Evolutionary conservation across 1,139 yeast genomes (phyloP).

Genomic region (Ogataea hybrid): DNA sequence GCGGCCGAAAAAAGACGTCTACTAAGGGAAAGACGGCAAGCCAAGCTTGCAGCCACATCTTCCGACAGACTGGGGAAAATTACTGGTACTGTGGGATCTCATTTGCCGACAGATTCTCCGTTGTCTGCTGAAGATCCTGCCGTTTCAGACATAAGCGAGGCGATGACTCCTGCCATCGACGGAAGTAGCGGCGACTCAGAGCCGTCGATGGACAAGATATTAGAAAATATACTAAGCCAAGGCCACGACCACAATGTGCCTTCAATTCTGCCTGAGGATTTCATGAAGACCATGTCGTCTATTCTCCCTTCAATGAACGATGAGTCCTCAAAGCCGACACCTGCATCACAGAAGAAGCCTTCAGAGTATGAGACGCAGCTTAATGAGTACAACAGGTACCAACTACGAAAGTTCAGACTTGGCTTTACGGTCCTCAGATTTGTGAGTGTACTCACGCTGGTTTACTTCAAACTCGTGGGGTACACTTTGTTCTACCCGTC

Average conservation of each 20-base stretch:
- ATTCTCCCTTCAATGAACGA: slow-evolving; percentile 10
- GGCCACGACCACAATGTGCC: slow-evolving; percentile 12
- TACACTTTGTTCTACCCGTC: slow-evolving; percentile 18
- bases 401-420: slow-evolving; percentile 24
- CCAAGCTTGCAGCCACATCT: slow-evolving; percentile 66
- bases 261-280: slow-evolving; percentile 25
- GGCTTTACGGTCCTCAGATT: slow-evolving; percentile 26
- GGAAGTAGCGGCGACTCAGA: slow-evolving; percentile 1
- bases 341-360: slow-evolving; percentile 7
- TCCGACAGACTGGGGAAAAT: slow-evolving; percentile 53
- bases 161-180: neutral
- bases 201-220: slow-evolving; percentile 13
- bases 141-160: slow-evolving; percentile 21
- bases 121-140: slow-evolving; percentile 29
- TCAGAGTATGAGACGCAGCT: slow-evolving; percentile 18
- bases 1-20: slow-evolving; percentile 64
- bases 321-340: neutral
- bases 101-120: slow-evolving; percentile 35
- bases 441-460: slow-evolving; percentile 13
- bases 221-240: slow-evolving; percentile 15
- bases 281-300: slow-evolving; percentile 29
- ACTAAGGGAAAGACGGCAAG: slow-evolving; percentile 67
- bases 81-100: slow-evolving; percentile 39
- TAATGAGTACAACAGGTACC: slow-evolving; percentile 18
- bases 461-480: slow-evolving; percentile 17